phyloP scores from a whole-genome alignment of 2,329 filamentous ascomycete genomes.

The Mycosphaerella arachidis region DNA sequence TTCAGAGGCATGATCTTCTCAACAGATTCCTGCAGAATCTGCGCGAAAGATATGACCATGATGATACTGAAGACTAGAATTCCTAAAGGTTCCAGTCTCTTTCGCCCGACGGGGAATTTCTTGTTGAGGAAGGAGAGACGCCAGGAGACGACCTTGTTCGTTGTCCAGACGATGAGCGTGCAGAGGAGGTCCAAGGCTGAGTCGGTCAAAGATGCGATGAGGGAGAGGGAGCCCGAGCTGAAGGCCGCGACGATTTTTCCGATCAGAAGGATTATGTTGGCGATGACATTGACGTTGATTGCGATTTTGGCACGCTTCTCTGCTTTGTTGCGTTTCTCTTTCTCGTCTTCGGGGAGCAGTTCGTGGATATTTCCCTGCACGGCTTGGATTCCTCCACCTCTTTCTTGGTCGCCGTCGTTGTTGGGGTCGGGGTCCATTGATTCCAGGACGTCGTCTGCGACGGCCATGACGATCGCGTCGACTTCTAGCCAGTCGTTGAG shows the following conservation, averaged over 20 bases:
- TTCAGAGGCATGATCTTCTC: constrained; percentile 50
- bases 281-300: constrained; percentile 58
- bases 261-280: constrained; percentile 54
- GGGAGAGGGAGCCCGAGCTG: constrained; percentile 55
- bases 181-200: constrained; percentile 58
- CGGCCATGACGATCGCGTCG: constrained; percentile 52
- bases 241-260: constrained; percentile 55
- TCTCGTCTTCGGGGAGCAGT: constrained; percentile 54
- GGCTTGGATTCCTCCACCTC: constrained; percentile 47
- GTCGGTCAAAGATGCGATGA: constrained; percentile 59
- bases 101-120: constrained; percentile 55
- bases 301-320: constrained; percentile 52
- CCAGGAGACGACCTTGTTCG: constrained; percentile 57
- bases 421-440: constrained; percentile 57
- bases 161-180: constrained; percentile 58
- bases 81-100: constrained; percentile 56
- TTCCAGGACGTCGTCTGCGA: constrained; percentile 58
- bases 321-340: constrained; percentile 44
- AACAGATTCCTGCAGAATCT: constrained; percentile 59
- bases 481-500: constrained; percentile 58
- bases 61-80: constrained; percentile 61
- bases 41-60: constrained; percentile 60
- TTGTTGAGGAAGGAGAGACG: constrained; percentile 47
- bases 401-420: constrained; percentile 52
- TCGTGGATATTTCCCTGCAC: constrained; percentile 50